Evolutionary conservation across 2,329 filamentous ascomycete species (phyloP).

Genomic region (Botryotinia calthae): DNA sequence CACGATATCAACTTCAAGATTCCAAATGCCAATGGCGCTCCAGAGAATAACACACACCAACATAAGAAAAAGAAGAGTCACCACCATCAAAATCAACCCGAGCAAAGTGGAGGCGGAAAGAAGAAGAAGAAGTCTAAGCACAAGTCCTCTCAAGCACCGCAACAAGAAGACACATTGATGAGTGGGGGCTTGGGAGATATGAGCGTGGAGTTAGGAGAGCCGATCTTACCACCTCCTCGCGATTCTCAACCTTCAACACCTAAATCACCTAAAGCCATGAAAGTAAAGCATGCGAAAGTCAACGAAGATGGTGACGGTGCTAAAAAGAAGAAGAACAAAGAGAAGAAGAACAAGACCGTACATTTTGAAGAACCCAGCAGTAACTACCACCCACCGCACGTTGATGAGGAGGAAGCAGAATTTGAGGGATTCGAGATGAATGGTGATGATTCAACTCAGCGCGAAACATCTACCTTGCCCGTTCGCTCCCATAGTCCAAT

Average conservation of each 20-base stretch:
- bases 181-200: not conserved
- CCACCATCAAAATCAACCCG: not conserved
- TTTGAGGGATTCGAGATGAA: not conserved
- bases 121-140: slow-evolving; percentile 3
- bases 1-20: not conserved
- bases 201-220: slow-evolving; percentile 5
- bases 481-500: not conserved
- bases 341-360: not conserved
- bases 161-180: not conserved
- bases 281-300: not conserved
- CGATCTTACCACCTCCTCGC: not conserved
- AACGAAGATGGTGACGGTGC: not conserved
- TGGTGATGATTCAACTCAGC: not conserved
- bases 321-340: not conserved
- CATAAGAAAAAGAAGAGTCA: not conserved
- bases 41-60: not conserved
- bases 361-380: not conserved
- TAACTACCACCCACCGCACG: not conserved
- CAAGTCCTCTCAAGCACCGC: not conserved
- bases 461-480: not conserved
- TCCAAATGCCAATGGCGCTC: not conserved
- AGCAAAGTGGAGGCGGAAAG: not conserved
- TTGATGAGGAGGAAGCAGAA: not conserved
- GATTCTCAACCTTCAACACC: not conserved
- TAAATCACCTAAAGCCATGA: not conserved